These are phyloP conservation scores for Terana coerulea DNA, from an alignment of 768 basidiomycete genomes.

Conservation along the genomic window DNA sequence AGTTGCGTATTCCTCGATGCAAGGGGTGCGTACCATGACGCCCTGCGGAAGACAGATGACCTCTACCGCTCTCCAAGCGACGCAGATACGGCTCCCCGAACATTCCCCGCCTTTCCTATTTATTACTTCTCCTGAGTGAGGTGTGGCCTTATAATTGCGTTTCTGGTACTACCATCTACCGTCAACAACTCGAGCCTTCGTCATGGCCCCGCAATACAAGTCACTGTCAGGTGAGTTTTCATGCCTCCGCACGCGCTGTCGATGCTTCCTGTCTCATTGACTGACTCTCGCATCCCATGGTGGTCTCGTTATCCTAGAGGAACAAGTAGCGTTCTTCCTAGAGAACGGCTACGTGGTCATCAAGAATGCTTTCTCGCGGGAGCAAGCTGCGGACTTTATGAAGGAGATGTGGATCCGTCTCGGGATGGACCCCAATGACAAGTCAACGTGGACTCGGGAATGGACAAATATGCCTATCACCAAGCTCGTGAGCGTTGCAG, in stretches of 20 bases:
- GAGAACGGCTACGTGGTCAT: conserved; percentile 32
- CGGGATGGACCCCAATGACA: conserved; percentile 32
- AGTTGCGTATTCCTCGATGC: no score
- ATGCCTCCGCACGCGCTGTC: no score
- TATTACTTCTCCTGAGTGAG: background rate
- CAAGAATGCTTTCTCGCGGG: conserved; percentile 28
- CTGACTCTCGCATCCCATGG: background rate
- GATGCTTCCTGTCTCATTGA: background rate
- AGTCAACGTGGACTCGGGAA: conserved; percentile 31
- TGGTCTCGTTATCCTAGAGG: conserved; percentile 12
- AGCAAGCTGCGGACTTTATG: conserved; percentile 26
- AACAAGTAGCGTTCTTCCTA: conserved; percentile 32
- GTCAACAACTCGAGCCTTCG: background rate
- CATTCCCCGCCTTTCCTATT: background rate
- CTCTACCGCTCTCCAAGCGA: background rate
- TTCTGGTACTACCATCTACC: background rate
- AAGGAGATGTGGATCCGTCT: conserved; percentile 32
- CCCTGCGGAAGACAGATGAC: background rate
- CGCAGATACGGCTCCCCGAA: background rate
- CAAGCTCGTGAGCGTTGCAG: conserved; percentile 40
- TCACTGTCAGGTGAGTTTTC: conserved; percentile 9
- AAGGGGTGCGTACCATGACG: background rate
- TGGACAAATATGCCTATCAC: conserved; percentile 43
- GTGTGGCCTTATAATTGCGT: background rate
- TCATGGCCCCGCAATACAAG: conserved; percentile 9